Base-by-base conservation (phyloP, 108 stramenopile genomes). In the Pseudonitzschia pungens region DNA sequence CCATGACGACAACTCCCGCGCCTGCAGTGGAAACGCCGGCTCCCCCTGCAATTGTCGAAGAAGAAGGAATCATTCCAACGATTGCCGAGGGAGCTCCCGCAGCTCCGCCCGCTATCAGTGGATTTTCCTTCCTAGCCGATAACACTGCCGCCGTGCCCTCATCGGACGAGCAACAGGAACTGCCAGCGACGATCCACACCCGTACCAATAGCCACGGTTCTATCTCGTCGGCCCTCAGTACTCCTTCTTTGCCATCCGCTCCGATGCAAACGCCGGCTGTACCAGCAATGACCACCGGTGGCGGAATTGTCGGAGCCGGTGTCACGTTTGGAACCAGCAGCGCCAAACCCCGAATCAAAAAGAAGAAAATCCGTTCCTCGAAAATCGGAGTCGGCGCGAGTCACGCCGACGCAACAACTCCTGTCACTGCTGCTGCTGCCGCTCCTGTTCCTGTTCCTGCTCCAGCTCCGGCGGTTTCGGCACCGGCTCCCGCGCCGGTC, bases 291-390 rank as follows among this genome's bases (percentile, higher is more conserved):
- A 41, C 75, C 8, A 48, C 58, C 11, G 16, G 58, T 27, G 67
- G 59, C 15, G 51, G 67, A 24, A 75, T 70, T 8, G 58, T 72
- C 36, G 80, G 80, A 41, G 63, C 71, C 21, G 80, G 80, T 5
- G 72, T 81, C 40, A 76, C 75, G 0, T 81, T 81, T 83, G 82
- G 73, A 42, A 54, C 64, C 7, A 73, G 75, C 18, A 66, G 74
- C 20, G 48, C 11, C 12, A 75, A 68, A 26, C 27, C 29, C 4
- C 70, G 58, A 52, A 76, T 81, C 53, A 81, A 81, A 22, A 85
- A 76, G 71, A 76, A 74, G 41, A 81, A 78, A 29, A 79, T 68
- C 0, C 68, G 78, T 54, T 71, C 78, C 48, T 21, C 42, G 50
- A 66, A 70, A 21, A 44, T 79, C 11, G 77, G 79, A 2, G 53